Base-by-base conservation (phyloP, 352 stramenopile genomes). In the Hyaloperonospora brassicae region DNA sequence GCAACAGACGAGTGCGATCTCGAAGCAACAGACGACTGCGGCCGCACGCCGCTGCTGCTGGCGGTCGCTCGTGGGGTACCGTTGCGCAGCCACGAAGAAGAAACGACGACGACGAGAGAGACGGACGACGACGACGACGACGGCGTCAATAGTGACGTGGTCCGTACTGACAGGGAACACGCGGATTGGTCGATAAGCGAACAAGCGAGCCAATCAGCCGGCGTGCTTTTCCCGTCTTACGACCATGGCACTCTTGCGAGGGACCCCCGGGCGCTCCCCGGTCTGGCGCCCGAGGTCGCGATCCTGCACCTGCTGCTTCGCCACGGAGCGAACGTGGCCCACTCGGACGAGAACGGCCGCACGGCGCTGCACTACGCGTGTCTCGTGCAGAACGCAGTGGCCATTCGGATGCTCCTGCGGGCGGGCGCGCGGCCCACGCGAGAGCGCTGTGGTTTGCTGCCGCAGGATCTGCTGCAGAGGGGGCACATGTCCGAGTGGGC, bases 331-430 rank as follows among this genome's bases (percentile, higher is more conserved):
- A 89, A 93, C 45, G 56, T 93, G 38, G 70, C 90, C 61, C 84
- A 93, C 47, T 73, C 73, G 35, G 84, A 93, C 40, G 84, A 93
- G 49, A 88, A 91, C 48, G 76, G 79, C 14, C 89, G 84, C 81
- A 92, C 84, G 10, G 81, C 81, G 36, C 61, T 93, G 23, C 84
- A 93, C 40, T 70, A 92, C 49, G 81, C 79, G 43, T 92, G 84
- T 64, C 87, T 77, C 39, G 73, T 83, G 51, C 79, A 89, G 60
- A 89, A 84, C 51, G 60, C 78, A 1, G 64, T 83, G 11, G 79
- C 81, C 3, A 79, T 90, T 24, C 74, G 72, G 30, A 87, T 89
- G 71, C 71, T 93, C 9, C 73, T 89, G 13, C 74, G 92, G 46
- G 75, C 69, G 1, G 79, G 81, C 14, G 81, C 84, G 1, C 63